Evolutionary conservation across 306 rosid genomes (phyloP), one percentile per base, ranked within the genome.

Genomic region (Dryas alaskensis): DNA sequence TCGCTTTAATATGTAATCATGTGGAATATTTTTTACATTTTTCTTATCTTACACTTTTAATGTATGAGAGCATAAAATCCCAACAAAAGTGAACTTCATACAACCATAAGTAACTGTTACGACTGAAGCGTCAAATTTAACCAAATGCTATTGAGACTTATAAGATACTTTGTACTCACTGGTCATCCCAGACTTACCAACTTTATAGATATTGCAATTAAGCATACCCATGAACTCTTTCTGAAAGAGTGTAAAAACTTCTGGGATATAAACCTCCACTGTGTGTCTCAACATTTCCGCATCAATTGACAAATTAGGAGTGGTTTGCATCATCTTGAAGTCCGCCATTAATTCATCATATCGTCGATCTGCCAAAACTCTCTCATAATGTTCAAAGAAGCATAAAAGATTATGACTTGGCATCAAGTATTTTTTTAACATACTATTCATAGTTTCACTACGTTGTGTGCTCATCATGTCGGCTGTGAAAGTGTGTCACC

Each of bases 381-480:
- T 66, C 19, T 67, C 44, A 67, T 48, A 67, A 4, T 48, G 45
- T 48, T 4, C 10, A 25, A 47, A 8, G 1, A 67, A 48, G 0
- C 16, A 19, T 40, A 47, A 44, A 19, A 67, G 14, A 51, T 48
- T 9, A 47, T 67, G 52, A n/a, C 6, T 66, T 13, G 70, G 40
- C 70, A 9, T 47, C 39, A 48, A 47, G 46, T 67, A 48, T 48
- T 67, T 48, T 17, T 67, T 67, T 8, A 67, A 67, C 19, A 67
- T 43, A 13, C 19, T 51, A 31, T 48, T 67, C 42, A 48, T 48
- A 22, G 57, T 45, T 46, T 66, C n/a, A 66, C 55, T 66, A 4
- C 40, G 53, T 9, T 46, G 58, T 11, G 67, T 59, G 7, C 27
- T 45, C 11, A 16, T 72, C 67, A 72, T 45, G 7, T 72, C 67